Evolutionary conservation across 441 rosid species (phyloP).

Genomic region (Flueggea neowawraea): DNA sequence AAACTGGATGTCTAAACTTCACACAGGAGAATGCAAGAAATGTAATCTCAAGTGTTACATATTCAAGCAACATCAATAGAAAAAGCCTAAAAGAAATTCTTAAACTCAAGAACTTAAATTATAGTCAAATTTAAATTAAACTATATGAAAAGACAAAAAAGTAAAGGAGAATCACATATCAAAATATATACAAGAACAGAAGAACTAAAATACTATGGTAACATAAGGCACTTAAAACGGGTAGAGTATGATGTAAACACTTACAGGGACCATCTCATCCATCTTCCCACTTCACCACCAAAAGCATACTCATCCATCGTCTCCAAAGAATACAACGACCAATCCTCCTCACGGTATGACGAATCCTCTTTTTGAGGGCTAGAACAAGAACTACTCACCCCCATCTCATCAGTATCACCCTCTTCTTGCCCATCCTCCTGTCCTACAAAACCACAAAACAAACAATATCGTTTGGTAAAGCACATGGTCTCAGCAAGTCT

Average conservation of each 20-base stretch:
- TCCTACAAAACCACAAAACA: neutral
- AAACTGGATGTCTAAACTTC: too few relatives aligned
- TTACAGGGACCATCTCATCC: conserved; percentile 1
- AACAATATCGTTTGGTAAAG: too few relatives aligned
- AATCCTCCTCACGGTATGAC: neutral
- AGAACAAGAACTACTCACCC: neutral
- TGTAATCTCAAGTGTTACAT: too few relatives aligned
- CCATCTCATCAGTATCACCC: neutral
- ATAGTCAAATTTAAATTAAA: too few relatives aligned
- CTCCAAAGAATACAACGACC: neutral
- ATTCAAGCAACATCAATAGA: too few relatives aligned
- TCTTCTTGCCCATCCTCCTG: neutral
- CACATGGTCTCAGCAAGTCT: too few relatives aligned
- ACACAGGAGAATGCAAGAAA: too few relatives aligned
- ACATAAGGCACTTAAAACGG: neutral
- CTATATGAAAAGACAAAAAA: neutral
- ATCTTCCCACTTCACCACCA: neutral
- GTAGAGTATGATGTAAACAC: neutral
- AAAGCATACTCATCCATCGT: neutral
- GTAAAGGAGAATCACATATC: neutral
- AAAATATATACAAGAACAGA: neutral
- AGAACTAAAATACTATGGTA: neutral
- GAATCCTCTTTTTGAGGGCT: neutral
- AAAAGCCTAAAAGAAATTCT: too few relatives aligned
- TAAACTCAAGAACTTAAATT: too few relatives aligned